phyloP scores from a whole-genome alignment of 2,329 filamentous ascomycete species.

The Calonectria multiphialidica region DNA sequence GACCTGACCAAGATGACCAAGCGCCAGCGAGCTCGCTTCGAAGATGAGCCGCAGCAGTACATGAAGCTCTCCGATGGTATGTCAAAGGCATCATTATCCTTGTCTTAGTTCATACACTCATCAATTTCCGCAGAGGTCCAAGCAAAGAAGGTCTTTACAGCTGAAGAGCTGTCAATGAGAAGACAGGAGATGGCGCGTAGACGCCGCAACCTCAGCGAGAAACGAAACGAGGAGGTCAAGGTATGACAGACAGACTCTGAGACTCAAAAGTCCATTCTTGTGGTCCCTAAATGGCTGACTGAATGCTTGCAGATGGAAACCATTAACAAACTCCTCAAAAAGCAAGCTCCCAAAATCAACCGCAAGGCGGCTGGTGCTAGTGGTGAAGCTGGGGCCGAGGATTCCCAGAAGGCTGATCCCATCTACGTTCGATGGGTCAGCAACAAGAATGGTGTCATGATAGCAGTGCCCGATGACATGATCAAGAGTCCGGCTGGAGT shows the following conservation, averaged over 20 bases:
- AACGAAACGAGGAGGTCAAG: conserved; percentile 75
- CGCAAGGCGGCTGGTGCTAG: conserved; percentile 60
- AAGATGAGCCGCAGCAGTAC: conserved; percentile 65
- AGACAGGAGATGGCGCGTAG: conserved; percentile 72
- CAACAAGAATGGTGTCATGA: conserved; percentile 70
- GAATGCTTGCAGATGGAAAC: conserved; percentile 78
- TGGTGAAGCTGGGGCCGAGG: conserved; percentile 51
- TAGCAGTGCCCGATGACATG: conserved; percentile 78
- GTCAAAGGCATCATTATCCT: conserved; percentile 34
- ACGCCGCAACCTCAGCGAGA: conserved; percentile 72
- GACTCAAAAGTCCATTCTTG: background rate
- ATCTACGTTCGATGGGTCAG: conserved; percentile 79
- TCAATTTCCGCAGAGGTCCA: conserved; percentile 64
- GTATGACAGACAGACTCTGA: conserved; percentile 47
- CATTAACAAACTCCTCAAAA: conserved; percentile 90
- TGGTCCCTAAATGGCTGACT: conserved; percentile 4
- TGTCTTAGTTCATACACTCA: conserved; percentile 17
- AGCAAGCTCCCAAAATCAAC: conserved; percentile 83
- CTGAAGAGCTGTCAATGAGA: conserved; percentile 72
- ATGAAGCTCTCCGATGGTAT: conserved; percentile 72
- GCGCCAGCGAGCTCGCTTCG: conserved; percentile 70
- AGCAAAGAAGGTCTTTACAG: conserved; percentile 72
- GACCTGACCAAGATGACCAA: conserved; percentile 72
- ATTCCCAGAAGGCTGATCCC: conserved; percentile 63
- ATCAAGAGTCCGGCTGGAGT: conserved; percentile 71